Base-by-base conservation (phyloP, 140 eudicot species). In the Ambrosia hybrid region DNA sequence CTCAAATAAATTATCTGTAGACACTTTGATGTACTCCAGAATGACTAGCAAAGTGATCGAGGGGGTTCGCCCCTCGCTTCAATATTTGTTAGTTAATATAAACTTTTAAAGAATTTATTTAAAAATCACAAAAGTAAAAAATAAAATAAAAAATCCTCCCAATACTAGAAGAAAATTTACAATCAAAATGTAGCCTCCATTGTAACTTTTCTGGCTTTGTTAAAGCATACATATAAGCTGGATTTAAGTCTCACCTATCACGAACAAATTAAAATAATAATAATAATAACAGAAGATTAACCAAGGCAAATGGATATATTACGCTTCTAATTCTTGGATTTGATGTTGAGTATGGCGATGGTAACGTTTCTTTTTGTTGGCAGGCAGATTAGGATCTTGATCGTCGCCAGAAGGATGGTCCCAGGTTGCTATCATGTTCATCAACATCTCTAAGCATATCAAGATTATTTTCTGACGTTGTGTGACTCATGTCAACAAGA, bases 271-370 rank as follows among this genome's bases (percentile, higher is more conserved):
- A 62, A 53, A 58, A 9, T 2, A 26, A 34, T 15, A 21, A 21
- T 21, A 21, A 21, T 21, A 21, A 16, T 0, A 37, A 21, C 4
- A 13, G 63, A 78, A 9, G 12, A 7, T 48, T 11, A 8, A 21
- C 61, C 8, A 41, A 41, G 57, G 37, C 9, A 12, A 58, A 70
- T 8, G 51, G 45, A 33, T 36, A 69, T 51, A 85, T 73, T 86
- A 93, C 98, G 92, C 70, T 84, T 93, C 98, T 92, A 94, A 85
- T 82, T 94, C 99, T 21, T 84, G 94, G 65, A 94, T 94, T 64
- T 94, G 99, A 30, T 88, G 97, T 77, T 90, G 99, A 9, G 97
- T 94, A 62, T 94, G 99, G 78, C 99, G 99, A 77, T 94, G 99
- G 76, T 94, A 94, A 13, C 99, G 89, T 76, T 94, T 94, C 94